Evolutionary conservation across 345 rosid genomes (phyloP).

Genomic region (Draba incana): DNA sequence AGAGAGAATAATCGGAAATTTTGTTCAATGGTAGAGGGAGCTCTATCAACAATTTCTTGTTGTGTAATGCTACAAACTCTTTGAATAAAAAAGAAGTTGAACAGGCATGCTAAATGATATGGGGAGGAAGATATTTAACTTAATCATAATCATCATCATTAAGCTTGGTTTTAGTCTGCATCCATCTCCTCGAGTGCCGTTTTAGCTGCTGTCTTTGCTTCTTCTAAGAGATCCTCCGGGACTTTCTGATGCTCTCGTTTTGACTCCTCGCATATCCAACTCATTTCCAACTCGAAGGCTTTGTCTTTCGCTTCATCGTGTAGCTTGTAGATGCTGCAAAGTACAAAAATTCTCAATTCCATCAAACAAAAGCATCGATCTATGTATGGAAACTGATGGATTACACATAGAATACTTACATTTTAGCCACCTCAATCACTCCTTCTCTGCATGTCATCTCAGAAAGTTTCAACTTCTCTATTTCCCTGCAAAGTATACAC

Average conservation of each 20-base stretch:
- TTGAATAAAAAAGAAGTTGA: conserved; percentile 4
- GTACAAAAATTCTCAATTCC: neutral
- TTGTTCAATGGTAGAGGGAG: no score
- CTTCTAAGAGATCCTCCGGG: conserved; percentile 22
- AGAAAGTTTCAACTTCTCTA: conserved; percentile 85
- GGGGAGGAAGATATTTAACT: no score
- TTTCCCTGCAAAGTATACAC: conserved; percentile 63
- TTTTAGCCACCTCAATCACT: conserved; percentile 89
- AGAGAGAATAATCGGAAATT: no score
- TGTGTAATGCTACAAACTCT: neutral
- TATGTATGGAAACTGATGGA: neutral
- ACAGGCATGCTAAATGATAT: neutral
- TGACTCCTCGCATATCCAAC: conserved; percentile 96
- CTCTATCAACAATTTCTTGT: no score
- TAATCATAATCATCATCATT: no score
- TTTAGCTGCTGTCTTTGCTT: conserved; percentile 21
- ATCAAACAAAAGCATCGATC: neutral
- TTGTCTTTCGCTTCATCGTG: conserved; percentile 99
- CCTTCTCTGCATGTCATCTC: conserved; percentile 99
- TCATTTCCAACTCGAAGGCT: conserved; percentile 94
- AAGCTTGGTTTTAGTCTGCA: conserved; percentile 13
- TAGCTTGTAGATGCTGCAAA: conserved; percentile 82
- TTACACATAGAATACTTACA: conserved; percentile 49
- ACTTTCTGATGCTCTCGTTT: conserved; percentile 89
- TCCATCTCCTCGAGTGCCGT: conserved; percentile 27